A percentile compares a stretch with the other conserved stretches of the same genome.
These are phyloP conservation scores for Penicillium sp. DNA, from an alignment of 2,329 filamentous ascomycete genomes.

Conservation along the genomic window DNA sequence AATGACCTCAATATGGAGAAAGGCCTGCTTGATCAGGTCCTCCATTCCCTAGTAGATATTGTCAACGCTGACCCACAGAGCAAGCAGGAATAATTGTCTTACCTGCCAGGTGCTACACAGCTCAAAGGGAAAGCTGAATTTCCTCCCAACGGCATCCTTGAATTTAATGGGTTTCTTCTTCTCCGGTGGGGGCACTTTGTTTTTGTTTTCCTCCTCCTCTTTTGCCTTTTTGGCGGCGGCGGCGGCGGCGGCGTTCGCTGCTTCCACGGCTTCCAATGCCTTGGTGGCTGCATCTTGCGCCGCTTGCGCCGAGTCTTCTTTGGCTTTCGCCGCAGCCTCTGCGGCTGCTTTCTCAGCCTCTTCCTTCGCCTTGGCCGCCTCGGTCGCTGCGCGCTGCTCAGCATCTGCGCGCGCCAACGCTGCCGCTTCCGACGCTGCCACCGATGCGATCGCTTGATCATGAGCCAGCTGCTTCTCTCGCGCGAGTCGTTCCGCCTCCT, in stretches of 20 bases:
- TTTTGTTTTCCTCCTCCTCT: conserved; percentile 27
- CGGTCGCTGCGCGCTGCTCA: conserved; percentile 47
- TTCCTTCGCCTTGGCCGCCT: conserved; percentile 49
- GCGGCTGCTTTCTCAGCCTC: conserved; percentile 46
- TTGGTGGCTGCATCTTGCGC: conserved; percentile 40
- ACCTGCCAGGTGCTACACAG: conserved; percentile 82
- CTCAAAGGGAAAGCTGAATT: conserved; percentile 89
- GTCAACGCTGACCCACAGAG: neutral
- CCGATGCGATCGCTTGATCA: conserved; percentile 44
- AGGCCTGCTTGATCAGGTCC: conserved; percentile 80
- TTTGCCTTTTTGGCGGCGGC: conserved; percentile 35
- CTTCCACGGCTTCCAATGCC: conserved; percentile 31
- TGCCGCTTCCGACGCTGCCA: conserved; percentile 45
- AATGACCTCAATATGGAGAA: conserved; percentile 73
- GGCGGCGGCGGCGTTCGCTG: conserved; percentile 33
- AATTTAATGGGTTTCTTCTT: conserved; percentile 78
- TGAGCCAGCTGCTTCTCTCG: conserved; percentile 40
- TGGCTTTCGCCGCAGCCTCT: conserved; percentile 39
- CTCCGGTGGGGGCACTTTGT: conserved; percentile 46
- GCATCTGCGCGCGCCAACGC: conserved; percentile 52
- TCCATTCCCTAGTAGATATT: conserved; percentile 71
- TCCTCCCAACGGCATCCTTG: conserved; percentile 86
- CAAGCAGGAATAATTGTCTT: conserved; percentile 40
- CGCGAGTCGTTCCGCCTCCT: conserved; percentile 43
- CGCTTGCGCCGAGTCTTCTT: conserved; percentile 34